Evolutionary conservation across 2,329 filamentous ascomycete genomes (phyloP).

Genomic region (Phaeosphaeriaceae sp.): DNA sequence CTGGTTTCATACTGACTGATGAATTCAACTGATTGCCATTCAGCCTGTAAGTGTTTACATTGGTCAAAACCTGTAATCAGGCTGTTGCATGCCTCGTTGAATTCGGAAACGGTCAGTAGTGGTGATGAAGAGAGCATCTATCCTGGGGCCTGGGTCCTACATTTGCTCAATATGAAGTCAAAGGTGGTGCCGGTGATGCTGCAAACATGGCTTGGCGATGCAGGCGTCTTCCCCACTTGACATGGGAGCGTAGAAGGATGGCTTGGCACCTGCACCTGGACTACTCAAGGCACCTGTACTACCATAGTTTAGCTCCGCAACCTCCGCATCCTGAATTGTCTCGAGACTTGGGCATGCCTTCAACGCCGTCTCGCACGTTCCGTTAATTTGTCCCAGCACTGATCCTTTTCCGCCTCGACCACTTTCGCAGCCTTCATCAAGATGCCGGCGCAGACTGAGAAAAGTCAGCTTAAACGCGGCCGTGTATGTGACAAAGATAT

Average conservation of each 20-base stretch:
- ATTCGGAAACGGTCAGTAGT: constrained; percentile 34
- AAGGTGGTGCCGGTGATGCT: too few relatives aligned
- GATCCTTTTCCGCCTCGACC: constrained; percentile 25
- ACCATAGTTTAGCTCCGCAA: constrained; percentile 23
- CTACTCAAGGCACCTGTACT: constrained; percentile 23
- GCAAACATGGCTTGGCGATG: constrained; percentile 1
- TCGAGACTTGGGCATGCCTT: constrained; percentile 25
- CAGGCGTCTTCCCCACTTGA: constrained; percentile 4
- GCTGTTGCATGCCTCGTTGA: constrained; percentile 32
- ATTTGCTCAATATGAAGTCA: too few relatives aligned
- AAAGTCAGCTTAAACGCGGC: constrained; percentile 83
- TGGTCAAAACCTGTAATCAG: constrained; percentile 24
- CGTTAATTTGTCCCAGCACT: constrained; percentile 29
- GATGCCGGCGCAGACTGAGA: constrained; percentile 69
- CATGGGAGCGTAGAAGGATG: neutral
- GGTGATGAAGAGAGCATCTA: constrained; percentile 31
- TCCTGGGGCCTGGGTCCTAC: too few relatives aligned
- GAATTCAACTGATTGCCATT: constrained; percentile 33
- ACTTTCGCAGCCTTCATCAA: constrained; percentile 12
- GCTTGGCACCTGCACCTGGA: constrained; percentile 17
- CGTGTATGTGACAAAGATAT: constrained; percentile 63
- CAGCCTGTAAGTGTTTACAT: constrained; percentile 19
- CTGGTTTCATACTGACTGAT: constrained; percentile 13
- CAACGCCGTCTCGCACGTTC: constrained; percentile 22
- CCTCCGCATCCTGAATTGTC: constrained; percentile 14